Conservation (phyloP, 2,329 filamentous ascomycete genomes). For the Akanthomyces uredinophilus region DNA sequence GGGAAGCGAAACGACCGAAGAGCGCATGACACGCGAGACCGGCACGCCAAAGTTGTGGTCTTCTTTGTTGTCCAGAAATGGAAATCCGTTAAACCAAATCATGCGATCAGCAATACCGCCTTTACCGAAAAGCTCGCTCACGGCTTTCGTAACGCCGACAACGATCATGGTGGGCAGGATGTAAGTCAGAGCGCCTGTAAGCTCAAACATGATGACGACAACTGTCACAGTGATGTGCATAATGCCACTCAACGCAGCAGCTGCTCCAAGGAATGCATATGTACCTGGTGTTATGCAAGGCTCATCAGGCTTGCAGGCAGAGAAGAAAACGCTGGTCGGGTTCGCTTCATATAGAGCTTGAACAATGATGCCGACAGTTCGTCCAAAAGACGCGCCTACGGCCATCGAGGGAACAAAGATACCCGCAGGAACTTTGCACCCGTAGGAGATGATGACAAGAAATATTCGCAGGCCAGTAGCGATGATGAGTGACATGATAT, state of each 20-base stretch:
- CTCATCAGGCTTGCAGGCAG: conserved; percentile 81
- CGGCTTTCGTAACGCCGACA: conserved; percentile 91
- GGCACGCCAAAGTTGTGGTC: conserved; percentile 95
- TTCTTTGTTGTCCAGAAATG: conserved; percentile 95
- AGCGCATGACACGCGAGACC: conserved; percentile 85
- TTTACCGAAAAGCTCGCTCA: conserved; percentile 86
- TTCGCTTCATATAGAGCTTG: conserved; percentile 82
- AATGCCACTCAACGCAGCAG: conserved; percentile 85
- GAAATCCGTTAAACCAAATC: conserved; percentile 98
- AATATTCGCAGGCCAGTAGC: conserved; percentile 78
- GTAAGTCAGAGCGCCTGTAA: conserved; percentile 94
- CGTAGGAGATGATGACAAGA: conserved; percentile 92
- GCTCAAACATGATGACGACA: conserved; percentile 98
- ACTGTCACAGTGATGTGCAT: conserved; percentile 98
- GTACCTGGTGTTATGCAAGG: conserved; percentile 97
- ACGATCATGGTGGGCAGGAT: conserved; percentile 99
- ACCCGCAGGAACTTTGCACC: conserved; percentile 94
- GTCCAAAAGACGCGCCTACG: conserved; percentile 87
- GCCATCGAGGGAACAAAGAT: conserved; percentile 99
- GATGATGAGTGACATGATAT: conserved; percentile 70
- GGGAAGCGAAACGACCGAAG: conserved; percentile 67
- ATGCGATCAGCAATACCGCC: conserved; percentile 96
- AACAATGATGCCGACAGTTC: conserved; percentile 90
- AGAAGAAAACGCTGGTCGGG: conserved; percentile 78
- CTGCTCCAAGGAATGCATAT: conserved; percentile 92